Percentiles rank a stretch among this genome's conserved stretches.
Conservation (phyloP, 2,329 filamentous ascomycete species). For the Fusarium paranaense region DNA sequence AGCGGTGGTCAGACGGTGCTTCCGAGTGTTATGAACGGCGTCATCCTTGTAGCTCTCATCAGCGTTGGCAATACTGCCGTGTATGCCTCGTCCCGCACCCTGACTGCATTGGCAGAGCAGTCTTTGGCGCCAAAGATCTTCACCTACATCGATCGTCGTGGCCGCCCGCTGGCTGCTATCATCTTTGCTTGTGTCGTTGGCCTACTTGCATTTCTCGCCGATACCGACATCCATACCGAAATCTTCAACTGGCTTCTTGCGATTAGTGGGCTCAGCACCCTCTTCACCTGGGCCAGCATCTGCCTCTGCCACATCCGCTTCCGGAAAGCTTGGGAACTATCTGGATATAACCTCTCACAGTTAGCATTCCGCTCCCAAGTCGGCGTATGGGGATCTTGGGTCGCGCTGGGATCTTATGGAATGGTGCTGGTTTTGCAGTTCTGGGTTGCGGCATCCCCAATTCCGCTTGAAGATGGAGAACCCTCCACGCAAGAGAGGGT, state of each 20-base stretch:
- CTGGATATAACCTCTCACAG: constrained; percentile 76
- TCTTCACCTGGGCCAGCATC: constrained; percentile 86
- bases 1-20: constrained; percentile 83
- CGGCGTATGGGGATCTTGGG: constrained; percentile 83
- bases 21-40: constrained; percentile 91
- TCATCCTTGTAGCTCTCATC: constrained; percentile 91
- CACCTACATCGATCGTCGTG: constrained; percentile 83
- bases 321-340: constrained; percentile 77
- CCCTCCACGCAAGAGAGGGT: constrained; percentile 53
- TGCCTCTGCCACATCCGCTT: constrained; percentile 91
- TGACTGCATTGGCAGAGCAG: constrained; percentile 59
- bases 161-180: constrained; percentile 82
- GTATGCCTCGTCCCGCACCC: constrained; percentile 81
- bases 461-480: constrained; percentile 47
- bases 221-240: constrained; percentile 66
- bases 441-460: constrained; percentile 85
- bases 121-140: constrained; percentile 83
- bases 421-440: constrained; percentile 86
- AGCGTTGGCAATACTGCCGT: constrained; percentile 92
- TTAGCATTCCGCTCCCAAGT: constrained; percentile 84
- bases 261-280: constrained; percentile 76
- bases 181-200: constrained; percentile 73
- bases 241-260: constrained; percentile 86
- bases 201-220: constrained; percentile 80
- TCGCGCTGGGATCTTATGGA: constrained; percentile 81